These are phyloP conservation scores for Aspergillus eucalypticola DNA, from an alignment of 2,329 filamentous ascomycete species.

Conservation along the genomic window DNA sequence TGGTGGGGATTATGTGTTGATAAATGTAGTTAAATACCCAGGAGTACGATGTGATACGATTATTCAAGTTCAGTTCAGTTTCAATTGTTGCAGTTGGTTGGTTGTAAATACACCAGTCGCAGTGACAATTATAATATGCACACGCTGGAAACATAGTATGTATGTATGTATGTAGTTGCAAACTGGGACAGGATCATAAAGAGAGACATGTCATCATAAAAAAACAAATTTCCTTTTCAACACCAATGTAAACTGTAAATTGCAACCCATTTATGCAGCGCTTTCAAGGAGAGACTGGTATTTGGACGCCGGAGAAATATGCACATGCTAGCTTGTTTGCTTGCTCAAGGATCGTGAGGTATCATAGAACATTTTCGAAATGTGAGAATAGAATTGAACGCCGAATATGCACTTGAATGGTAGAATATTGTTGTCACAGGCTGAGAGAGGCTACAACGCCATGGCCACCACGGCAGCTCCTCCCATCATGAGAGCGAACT, in stretches of 20 bases:
- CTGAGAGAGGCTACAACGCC: slow-evolving; percentile 30
- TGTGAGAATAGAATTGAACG: slow-evolving; percentile 7
- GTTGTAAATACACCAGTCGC: too few relatives aligned
- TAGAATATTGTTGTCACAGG: background rate
- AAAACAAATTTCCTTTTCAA: background rate
- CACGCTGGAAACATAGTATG: slow-evolving; percentile 7
- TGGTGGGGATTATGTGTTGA: background rate
- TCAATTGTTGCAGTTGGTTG: background rate
- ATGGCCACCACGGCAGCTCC: slow-evolving; percentile 44
- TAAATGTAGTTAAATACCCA: too few relatives aligned
- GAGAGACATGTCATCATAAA: slow-evolving; percentile 6
- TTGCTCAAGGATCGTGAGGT: slow-evolving; percentile 10
- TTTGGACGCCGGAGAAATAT: background rate
- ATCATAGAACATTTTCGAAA: background rate
- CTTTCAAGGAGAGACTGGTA: slow-evolving; percentile 2
- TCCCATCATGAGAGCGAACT: slow-evolving; percentile 42
- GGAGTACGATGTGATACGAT: too few relatives aligned
- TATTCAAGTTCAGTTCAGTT: too few relatives aligned
- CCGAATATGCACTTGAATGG: slow-evolving; percentile 12
- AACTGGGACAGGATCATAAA: background rate
- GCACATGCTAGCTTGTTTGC: background rate
- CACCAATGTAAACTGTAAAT: background rate
- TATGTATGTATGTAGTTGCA: background rate
- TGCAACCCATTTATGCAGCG: background rate
- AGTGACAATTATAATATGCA: slow-evolving; percentile 5